Evolutionary conservation across 2,329 filamentous ascomycete genomes (phyloP), one percentile per base, ranked within the genome.

Genomic region (Talaromyces sp.): DNA sequence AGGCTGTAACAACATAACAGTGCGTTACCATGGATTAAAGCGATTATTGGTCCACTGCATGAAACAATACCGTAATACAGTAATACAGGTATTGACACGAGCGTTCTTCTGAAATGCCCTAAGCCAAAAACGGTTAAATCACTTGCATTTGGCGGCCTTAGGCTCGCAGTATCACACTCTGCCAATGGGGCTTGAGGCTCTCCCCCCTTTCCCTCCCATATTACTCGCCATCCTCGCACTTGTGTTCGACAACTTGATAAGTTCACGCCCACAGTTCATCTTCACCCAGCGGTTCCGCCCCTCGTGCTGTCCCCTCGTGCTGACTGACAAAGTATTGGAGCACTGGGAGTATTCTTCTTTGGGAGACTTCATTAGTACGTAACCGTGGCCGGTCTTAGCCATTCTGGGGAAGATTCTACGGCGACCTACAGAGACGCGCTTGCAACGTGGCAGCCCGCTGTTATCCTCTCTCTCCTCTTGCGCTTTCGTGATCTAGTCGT

Each of bases 361-460:
- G n/a, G n/a, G n/a, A n/a, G n/a, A n/a, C 40, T 22, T 25, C 19
- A 43, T 43, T 46, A n/a, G 43, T 31, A 28, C 25, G 25, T 28
- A 28, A 56, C 41, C 19, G 54, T 50, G 54, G 50, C 45, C 31
- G 35, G 10, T 25, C 33, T 56, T 39, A 46, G 28, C 58, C 55
- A 9, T 35, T 40, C 25, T 53, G 48, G 46, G 37, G 28, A 17
- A 41, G 2, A 5, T 2, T 21, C 22, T 61, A 60, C 56, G 62
- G 59, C 59, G 53, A 31, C 43, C 60, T 31, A 51, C 36, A 37
- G 59, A 57, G 70, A 76, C 72, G 71, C 76, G 69, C 74, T 72
- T 73, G 71, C 74, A 72, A 75, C 74, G 74, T 77, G 74, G 73
- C 72, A 69, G 70, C 62, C 70, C n/a, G n/a, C n/a, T n/a, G 66